A percentile compares a stretch with the other conserved stretches of the same genome.
Evolutionary conservation across 2,329 filamentous ascomycete species (phyloP).

Genomic region (Alternaria panax): DNA sequence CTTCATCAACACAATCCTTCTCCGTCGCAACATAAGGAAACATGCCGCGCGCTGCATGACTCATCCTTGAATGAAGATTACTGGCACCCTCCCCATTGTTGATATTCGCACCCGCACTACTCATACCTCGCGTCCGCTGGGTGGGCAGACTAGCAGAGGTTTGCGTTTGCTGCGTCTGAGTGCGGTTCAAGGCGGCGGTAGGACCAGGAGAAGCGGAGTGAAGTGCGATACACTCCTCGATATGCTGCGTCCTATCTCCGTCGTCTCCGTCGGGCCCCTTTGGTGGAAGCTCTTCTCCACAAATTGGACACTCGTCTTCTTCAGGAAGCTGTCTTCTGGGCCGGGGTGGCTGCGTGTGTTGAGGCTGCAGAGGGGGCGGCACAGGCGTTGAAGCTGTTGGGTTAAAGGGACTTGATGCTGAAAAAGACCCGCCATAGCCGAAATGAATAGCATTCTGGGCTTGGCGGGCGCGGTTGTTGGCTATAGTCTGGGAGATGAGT

Average conservation of each 20-base stretch:
- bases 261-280: conserved; percentile 50
- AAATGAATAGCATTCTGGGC: conserved; percentile 14
- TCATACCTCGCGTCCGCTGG: conserved; percentile 46
- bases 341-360: conserved; percentile 28
- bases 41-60: conserved; percentile 51
- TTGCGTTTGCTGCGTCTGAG: conserved; percentile 11
- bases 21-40: conserved; percentile 65
- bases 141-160: conserved; percentile 38
- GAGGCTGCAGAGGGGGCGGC: conserved; percentile 18
- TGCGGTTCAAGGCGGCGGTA: conserved; percentile 4
- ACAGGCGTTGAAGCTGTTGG: conserved; percentile 23
- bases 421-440: conserved; percentile 17
- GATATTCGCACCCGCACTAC: conserved; percentile 25
- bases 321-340: conserved; percentile 57
- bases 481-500: conserved; percentile 19
- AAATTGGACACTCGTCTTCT: conserved; percentile 82
- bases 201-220: conserved; percentile 38
- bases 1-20: conserved; percentile 67
- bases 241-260: conserved; percentile 53
- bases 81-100: conserved; percentile 30
- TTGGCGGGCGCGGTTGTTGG: conserved; percentile 11
- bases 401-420: conserved; percentile 26
- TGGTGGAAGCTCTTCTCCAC: conserved; percentile 73
- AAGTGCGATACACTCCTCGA: conserved; percentile 52
- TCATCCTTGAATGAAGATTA: conserved; percentile 29